Conservation (phyloP, 2,329 filamentous ascomycete genomes). For the Calonectria henricotiae region DNA sequence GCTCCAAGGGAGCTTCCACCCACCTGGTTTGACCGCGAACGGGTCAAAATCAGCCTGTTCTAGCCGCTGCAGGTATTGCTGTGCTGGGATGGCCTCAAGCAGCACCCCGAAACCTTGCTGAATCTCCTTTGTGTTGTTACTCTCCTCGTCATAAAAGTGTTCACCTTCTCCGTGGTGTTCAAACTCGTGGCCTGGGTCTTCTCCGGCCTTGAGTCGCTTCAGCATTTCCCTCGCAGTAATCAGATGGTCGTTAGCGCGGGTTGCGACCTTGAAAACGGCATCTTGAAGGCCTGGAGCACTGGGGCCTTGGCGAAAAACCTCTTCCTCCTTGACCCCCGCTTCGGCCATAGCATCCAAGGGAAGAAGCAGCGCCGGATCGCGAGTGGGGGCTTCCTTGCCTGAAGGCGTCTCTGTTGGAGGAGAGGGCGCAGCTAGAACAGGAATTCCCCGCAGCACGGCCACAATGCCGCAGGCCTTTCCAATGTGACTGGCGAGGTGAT, state of each 20-base stretch:
- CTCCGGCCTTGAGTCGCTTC: constrained; percentile 81
- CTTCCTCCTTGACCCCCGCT: constrained; percentile 86
- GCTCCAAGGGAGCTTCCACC: constrained; percentile 90
- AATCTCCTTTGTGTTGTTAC: constrained; percentile 61
- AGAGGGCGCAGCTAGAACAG: constrained; percentile 84
- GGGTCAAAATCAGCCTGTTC: constrained; percentile 89
- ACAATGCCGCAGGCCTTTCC: constrained; percentile 94
- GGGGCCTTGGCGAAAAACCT: constrained; percentile 86
- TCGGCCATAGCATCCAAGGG: constrained; percentile 94
- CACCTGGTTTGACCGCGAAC: constrained; percentile 75
- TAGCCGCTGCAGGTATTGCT: constrained; percentile 83
- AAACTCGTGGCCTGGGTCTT: constrained; percentile 87
- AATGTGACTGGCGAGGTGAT: constrained; percentile 95
- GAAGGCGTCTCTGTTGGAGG: constrained; percentile 64
- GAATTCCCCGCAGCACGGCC: constrained; percentile 88
- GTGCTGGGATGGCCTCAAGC: constrained; percentile 84
- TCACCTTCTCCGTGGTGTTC: constrained; percentile 88
- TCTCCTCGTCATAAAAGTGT: constrained; percentile 65
- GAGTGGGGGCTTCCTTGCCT: constrained; percentile 59
- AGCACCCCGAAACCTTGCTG: constrained; percentile 83
- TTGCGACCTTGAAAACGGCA: constrained; percentile 93
- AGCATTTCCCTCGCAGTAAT: constrained; percentile 96
- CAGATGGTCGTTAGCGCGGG: constrained; percentile 93
- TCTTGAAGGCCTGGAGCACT: constrained; percentile 87
- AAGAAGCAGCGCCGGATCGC: constrained; percentile 77